Evolutionary conservation across 2,329 filamentous ascomycete species (phyloP), one percentile per base, ranked within the genome.

Genomic region (Beauveria varroae): DNA sequence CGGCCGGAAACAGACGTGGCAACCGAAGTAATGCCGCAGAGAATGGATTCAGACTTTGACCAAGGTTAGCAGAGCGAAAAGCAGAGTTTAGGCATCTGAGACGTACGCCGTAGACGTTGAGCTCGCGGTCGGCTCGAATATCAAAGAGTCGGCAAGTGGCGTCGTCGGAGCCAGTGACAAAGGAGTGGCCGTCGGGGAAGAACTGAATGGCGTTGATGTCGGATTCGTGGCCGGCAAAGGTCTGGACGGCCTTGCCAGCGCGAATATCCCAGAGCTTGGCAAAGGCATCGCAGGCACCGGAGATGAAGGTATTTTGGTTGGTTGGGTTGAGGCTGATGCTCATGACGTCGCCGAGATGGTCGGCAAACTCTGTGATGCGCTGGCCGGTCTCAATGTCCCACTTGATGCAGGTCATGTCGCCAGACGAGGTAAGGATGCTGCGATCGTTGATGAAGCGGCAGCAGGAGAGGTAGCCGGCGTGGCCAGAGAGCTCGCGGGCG

Each of bases 191-290:
- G 72, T 98, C 96, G 59, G 95, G 95, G 86, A 98, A 98, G 81
- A 98, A 99, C 74, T 98, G 95, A 66, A 99, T 97, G 69, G 95
- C 95, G 76, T 99, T 99, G 81, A 99, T 99, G 72, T 99, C 95
- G 50, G 93, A 97, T 77, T 98, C 95, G 77, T 98, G 95, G 30
- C 95, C 95, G 58, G 95, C 93, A 75, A 99, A 99, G 2, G 95
- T 99, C 81, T 99, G 95, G 57, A 96, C 93, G 67, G 95, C 96
- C 83, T 97, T 97, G 71, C 96, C 93, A 67, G 95, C 93, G 72
- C 95, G 90, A 68, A 98, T 96, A 79, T 99, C 95, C 95, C 95
- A 99, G 62, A 99, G 81, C 79, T 99, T 99, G 62, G 95, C 95
- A 73, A 98, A 99, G 18, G 93, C 93, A 75, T 99, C 95, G 77